Percentiles rank a stretch among this genome's conserved stretches.
Evolutionary conservation across 345 rosid species (phyloP).

Genomic region (Raphanus sativus): DNA sequence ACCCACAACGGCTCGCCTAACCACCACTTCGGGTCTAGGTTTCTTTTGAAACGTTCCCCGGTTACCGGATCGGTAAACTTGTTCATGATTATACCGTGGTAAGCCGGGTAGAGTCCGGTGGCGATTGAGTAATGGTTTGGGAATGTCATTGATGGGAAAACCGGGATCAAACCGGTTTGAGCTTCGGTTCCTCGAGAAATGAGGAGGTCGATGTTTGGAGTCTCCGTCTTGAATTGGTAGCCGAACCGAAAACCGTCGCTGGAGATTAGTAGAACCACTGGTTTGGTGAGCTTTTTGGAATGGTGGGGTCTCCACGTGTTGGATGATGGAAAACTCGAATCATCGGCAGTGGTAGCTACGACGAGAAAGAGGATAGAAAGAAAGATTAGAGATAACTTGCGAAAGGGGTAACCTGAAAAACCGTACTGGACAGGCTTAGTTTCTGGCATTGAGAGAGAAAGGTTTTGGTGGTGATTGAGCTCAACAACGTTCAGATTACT

Average conservation of each 20-base stretch:
- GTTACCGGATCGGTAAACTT: conserved; percentile 57
- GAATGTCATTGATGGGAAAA: conserved; percentile 82
- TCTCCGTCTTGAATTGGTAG: conserved; percentile 74
- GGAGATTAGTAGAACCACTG: conserved; percentile 77
- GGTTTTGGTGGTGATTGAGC: not conserved
- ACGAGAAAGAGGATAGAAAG: conserved; percentile 48
- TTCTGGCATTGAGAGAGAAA: not conserved
- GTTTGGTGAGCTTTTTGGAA: conserved; percentile 54
- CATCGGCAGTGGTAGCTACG: conserved; percentile 5
- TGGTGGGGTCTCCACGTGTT: conserved; percentile 34
- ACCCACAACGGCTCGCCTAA: conserved; percentile 90
- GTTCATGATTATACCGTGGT: conserved; percentile 74
- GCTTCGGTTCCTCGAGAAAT: conserved; percentile 81
- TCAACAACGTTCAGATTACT: conserved; percentile 1
- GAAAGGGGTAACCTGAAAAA: not conserved
- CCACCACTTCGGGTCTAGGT: conserved; percentile 91
- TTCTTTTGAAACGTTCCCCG: conserved; percentile 61
- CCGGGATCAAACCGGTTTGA: conserved; percentile 77
- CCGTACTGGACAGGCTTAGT: not conserved
- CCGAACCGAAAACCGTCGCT: conserved; percentile 91
- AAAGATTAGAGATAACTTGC: conserved; percentile 40
- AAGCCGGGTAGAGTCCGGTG: conserved; percentile 90
- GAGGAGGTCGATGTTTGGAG: conserved; percentile 72
- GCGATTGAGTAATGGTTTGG: conserved; percentile 89
- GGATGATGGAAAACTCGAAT: conserved; percentile 3